Base-by-base conservation (phyloP, 2,329 filamentous ascomycete genomes). In the Pyrenochaeta sp. region DNA sequence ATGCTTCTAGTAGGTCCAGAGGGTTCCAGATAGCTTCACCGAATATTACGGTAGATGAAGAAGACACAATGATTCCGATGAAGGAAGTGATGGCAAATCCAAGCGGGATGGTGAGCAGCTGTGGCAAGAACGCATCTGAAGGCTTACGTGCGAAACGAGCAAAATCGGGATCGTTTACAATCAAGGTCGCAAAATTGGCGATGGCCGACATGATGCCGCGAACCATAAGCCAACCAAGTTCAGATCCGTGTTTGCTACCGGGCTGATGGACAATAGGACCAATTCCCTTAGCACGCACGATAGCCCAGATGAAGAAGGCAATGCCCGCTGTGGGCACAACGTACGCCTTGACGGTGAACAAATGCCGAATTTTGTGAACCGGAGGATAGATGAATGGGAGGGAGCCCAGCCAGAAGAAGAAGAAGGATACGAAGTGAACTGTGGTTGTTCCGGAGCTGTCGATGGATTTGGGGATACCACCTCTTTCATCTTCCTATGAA, bases 261-360 rank as follows among this genome's bases (percentile, higher is more conserved):
- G 85, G 81, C 72, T 94, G 90, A 55, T 88, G 83, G 25, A 97
- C 84, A 65, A 97, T 92, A 0, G 92, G 92, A 1, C 93, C 93
- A 56, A 93, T 85, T 0, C 93, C 93, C 43, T 92, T 87, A 30
- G 93, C 93, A 27, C 90, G 87, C 36, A 91, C 88, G 27, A 96
- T 84, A 2, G 91, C 86, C 93, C 93, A 97, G 71, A 92, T 90
- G 77, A 97, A 91, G 77, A 95, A 95, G 13, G 91, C 88, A 49
- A 97, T 83, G 50, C 91, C 93, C n/a, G 92, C 92, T 37, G 85
- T 84, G 0, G 93, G 93, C 0, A 95, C 93, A 58, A 96, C 86
- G 72, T 88, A 91, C 0, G 93, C 88, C 80, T 97, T 97, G 72
- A 92, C 90, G 0, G 93, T 97, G 79, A 97, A 97, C 3, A 97